phyloP scores from a whole-genome alignment of 257 asterid genomes.

The Gentiana dahurica region DNA sequence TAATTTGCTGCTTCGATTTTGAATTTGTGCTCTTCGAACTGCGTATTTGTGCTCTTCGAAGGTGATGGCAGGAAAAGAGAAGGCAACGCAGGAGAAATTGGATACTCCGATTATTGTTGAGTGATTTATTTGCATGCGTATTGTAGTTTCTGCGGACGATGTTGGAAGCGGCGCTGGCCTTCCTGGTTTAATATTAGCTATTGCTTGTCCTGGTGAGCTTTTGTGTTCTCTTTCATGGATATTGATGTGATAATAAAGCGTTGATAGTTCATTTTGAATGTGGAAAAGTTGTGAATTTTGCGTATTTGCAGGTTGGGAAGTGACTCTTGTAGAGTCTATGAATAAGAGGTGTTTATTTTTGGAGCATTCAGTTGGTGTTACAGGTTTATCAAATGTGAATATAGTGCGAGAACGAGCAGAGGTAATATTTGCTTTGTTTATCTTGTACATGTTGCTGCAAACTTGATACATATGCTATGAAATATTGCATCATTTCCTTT shows the following conservation, averaged over 20 bases:
- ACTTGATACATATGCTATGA: not conserved
- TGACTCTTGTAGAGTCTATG: constrained; percentile 76
- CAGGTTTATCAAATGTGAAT: constrained; percentile 63
- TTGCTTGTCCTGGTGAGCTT: constrained; percentile 66
- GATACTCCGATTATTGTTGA: too few species aligned
- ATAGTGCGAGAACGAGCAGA: constrained; percentile 76
- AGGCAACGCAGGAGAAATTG: too few species aligned
- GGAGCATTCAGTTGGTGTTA: constrained; percentile 53
- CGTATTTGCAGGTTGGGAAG: constrained; percentile 63
- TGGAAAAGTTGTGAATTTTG: too few species aligned
- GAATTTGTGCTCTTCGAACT: too few species aligned
- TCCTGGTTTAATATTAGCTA: constrained; percentile 82
- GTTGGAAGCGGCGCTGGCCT: constrained; percentile 98
- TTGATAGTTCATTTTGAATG: too few species aligned
- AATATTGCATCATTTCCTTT: not conserved
- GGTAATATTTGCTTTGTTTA: constrained; percentile 26
- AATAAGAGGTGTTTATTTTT: constrained; percentile 79
- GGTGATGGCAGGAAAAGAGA: too few species aligned
- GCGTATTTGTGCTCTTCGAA: too few species aligned
- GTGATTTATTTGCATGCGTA: too few species aligned
- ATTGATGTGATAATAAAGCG: too few species aligned
- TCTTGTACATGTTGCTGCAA: not conserved
- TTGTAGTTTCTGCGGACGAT: too few species aligned
- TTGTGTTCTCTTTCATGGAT: constrained; percentile 2
- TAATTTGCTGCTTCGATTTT: too few species aligned